These are phyloP conservation scores for Chrysanthemum seticuspe DNA, from an alignment of 129 eudicot genomes.

Conservation along the genomic window DNA sequence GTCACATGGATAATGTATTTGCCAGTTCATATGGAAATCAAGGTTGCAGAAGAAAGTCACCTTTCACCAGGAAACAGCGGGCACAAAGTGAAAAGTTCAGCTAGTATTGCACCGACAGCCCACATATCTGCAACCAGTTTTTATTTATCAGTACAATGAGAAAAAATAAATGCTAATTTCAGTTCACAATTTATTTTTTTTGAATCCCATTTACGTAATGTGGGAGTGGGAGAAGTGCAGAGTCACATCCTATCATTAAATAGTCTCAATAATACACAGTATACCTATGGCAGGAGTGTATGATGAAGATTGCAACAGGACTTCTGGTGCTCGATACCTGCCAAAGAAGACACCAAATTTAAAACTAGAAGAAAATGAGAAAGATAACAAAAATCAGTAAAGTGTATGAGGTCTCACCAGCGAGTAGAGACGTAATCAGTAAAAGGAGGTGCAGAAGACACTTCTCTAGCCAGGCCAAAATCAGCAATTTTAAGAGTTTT, in stretches of 20 bases:
- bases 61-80: conserved; percentile 96
- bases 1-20: neutral
- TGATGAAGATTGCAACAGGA: conserved; percentile 68
- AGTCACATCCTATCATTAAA: neutral
- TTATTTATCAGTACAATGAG: neutral
- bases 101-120: conserved; percentile 96
- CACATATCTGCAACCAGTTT: conserved; percentile 77
- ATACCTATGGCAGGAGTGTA: conserved; percentile 93
- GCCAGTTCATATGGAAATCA: neutral
- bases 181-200: neutral
- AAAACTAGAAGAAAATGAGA: neutral
- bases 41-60: conserved; percentile 30
- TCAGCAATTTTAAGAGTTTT: conserved; percentile 82
- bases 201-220: conserved; percentile 1
- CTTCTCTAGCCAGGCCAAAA: conserved; percentile 95
- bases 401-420: conserved; percentile 52
- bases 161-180: neutral
- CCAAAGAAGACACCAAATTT: conserved; percentile 14
- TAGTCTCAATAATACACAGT: neutral
- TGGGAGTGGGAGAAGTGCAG: neutral
- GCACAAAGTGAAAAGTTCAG: conserved; percentile 84
- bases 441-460: conserved; percentile 80
- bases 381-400: neutral
- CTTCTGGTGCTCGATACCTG: conserved; percentile 98
- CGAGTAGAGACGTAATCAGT: conserved; percentile 98